Evolutionary conservation across 108 stramenopile genomes (phyloP).

Genomic region (Cylindrotheca fusiformis): DNA sequence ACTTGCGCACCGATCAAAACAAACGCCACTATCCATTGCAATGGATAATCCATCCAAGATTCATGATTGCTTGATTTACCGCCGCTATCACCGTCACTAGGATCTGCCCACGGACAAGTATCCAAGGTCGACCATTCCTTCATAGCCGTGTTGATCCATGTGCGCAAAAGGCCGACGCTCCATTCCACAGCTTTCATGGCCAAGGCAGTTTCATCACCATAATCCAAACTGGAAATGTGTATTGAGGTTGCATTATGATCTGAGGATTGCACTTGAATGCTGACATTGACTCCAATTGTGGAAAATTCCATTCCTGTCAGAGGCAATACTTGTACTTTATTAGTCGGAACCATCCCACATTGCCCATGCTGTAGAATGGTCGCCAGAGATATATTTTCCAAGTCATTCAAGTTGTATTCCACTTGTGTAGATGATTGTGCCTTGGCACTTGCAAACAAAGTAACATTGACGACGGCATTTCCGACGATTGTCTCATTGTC

Average conservation of each 20-base stretch:
- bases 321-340: conserved; percentile 16
- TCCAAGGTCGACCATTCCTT: conserved; percentile 17
- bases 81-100: conserved; percentile 1
- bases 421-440: conserved; percentile 8
- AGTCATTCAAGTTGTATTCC: conserved; percentile 28
- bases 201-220: background rate
- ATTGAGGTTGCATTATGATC: conserved; percentile 10
- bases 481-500: conserved; percentile 3
- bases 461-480: conserved; percentile 19
- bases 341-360: conserved; percentile 23
- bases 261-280: conserved; percentile 3
- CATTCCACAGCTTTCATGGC: conserved; percentile 6
- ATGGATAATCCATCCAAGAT: conserved; percentile 1
- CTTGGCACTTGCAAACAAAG: conserved; percentile 19
- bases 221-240: background rate
- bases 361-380: conserved; percentile 12
- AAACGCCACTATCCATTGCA: conserved; percentile 10
- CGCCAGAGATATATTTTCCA: conserved; percentile 21
- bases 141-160: conserved; percentile 16
- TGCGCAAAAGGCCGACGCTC: conserved; percentile 16
- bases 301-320: conserved; percentile 13
- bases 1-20: conserved; percentile 11
- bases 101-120: conserved; percentile 11
- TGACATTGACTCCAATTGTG: conserved; percentile 18
- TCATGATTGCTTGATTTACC: background rate